Base-by-base conservation (phyloP, 2,329 filamentous ascomycete species). In the Fusarium humuli region DNA sequence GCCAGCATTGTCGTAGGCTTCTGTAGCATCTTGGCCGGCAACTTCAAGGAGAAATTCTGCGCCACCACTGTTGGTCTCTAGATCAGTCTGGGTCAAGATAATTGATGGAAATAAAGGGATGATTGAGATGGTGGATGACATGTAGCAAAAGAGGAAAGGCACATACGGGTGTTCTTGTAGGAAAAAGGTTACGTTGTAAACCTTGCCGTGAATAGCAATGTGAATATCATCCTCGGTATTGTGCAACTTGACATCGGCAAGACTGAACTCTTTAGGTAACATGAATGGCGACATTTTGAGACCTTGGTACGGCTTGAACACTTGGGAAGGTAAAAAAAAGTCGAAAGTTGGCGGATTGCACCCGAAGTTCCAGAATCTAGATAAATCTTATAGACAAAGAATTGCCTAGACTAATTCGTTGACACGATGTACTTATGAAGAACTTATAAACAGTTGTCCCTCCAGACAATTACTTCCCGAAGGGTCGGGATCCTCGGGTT, bases 351-450 rank as follows among this genome's bases (percentile, higher is more conserved):
- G 40, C 9, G 20, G 40, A 45, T 45, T 11, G 23, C 13, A 22
- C 1, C 4, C 0, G 7, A 23, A 10, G 9, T 4, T 23, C 0
- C 4, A 44, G 12, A 23, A 3, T 22, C 16, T 3, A 14, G 20
- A 44, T 23, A 6, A 44, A 22, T 5, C 2, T 13, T 22, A 2
- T 12, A 22, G n/a, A 13, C 4, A 7, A 22, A 2, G 1, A 1
- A 8, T 14, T 6, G 14, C 7, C n/a, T 22, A 10, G 11, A 37
- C 0, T 2, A 4, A 11, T 6, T 37, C 16, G 1, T 37, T 1
- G 18, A 37, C 9, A n/a, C 6, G 32, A 32, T 32, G 7, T 37
- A n/a, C n/a, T 37, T 37, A 37, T 37, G 6, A 23, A 23, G 23
- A 23, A 23, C 23, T 23, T 23, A 23, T n/a, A n/a, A 0, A 6